phyloP scores from a whole-genome alignment of 805 yeast species.

The Candida ortonii region DNA sequence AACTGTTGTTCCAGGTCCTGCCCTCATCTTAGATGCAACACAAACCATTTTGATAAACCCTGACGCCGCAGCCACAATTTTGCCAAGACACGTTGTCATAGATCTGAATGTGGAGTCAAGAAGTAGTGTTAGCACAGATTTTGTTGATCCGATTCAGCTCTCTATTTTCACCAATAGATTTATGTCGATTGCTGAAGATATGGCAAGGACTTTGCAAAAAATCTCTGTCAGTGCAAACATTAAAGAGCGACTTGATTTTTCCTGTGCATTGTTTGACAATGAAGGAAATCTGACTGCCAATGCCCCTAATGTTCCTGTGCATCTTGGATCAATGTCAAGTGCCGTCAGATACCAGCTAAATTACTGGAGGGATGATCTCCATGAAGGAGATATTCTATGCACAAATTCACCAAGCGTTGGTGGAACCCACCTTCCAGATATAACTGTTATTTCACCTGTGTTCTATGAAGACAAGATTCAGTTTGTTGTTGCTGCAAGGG shows the following conservation, averaged over 20 bases:
- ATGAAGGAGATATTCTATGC: constrained; percentile 43
- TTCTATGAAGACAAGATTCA: constrained; percentile 42
- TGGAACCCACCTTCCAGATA: constrained; percentile 50
- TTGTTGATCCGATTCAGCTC: constrained; percentile 42
- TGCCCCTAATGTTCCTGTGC: constrained; percentile 44
- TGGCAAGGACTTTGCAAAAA: constrained; percentile 45
- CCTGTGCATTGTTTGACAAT: constrained; percentile 46
- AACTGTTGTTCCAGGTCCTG: constrained; percentile 48
- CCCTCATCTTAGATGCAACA: constrained; percentile 35
- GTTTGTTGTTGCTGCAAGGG: constrained; percentile 56
- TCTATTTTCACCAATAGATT: constrained; percentile 46
- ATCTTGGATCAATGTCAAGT: constrained; percentile 45
- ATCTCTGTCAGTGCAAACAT: constrained; percentile 44
- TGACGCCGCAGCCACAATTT: constrained; percentile 29
- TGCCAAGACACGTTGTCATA: constrained; percentile 36
- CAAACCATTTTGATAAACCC: constrained; percentile 39
- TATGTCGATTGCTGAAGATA: constrained; percentile 50
- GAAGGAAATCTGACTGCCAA: constrained; percentile 35
- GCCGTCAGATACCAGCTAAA: constrained; percentile 38
- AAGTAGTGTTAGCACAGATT: constrained; percentile 39
- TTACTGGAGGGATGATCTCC: constrained; percentile 37
- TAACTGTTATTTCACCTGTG: constrained; percentile 58
- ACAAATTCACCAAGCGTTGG: constrained; percentile 44
- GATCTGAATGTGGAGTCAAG: constrained; percentile 20
- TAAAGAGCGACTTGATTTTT: constrained; percentile 47